Conservation (phyloP, 306 rosid genomes). For the Sesbania bispinosa region DNA sequence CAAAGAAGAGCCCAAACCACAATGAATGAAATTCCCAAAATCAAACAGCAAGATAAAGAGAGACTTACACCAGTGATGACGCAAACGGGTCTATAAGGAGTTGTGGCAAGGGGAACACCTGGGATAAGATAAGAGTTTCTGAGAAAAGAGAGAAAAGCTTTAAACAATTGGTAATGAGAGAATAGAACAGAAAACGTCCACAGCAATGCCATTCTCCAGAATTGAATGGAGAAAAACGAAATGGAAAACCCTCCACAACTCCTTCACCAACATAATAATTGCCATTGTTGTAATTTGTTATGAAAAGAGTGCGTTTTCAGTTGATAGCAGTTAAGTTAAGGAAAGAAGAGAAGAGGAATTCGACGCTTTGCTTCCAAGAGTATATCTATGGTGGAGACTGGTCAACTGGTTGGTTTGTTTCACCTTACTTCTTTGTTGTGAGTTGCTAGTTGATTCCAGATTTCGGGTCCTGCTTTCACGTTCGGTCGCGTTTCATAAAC, state of each 20-base stretch:
- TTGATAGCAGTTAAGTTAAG: neutral
- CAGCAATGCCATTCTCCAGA: conserved; percentile 71
- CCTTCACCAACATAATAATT: conserved; percentile 24
- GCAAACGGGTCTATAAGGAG: conserved; percentile 52
- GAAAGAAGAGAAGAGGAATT: neutral
- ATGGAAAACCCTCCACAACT: conserved; percentile 31
- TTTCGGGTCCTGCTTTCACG: neutral
- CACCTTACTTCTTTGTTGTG: too few species aligned
- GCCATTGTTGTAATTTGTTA: neutral
- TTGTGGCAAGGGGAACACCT: conserved; percentile 39
- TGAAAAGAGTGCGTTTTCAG: neutral
- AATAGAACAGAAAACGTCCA: conserved; percentile 45
- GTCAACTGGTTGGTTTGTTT: too few species aligned
- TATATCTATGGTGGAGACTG: neutral
- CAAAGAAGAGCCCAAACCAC: neutral
- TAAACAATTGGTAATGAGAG: conserved; percentile 47
- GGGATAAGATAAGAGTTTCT: conserved; percentile 22
- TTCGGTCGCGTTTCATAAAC: neutral
- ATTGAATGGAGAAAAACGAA: conserved; percentile 46
- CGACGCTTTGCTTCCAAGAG: neutral
- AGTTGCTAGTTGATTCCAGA: neutral
- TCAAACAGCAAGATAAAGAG: neutral
- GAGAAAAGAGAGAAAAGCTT: conserved; percentile 30
- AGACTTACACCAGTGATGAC: conserved; percentile 73
- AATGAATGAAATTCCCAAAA: conserved; percentile 18